Evolutionary conservation across 2,329 filamentous ascomycete genomes (phyloP), one percentile per base, ranked within the genome.

Genomic region (Aspergillus thermomutatus): DNA sequence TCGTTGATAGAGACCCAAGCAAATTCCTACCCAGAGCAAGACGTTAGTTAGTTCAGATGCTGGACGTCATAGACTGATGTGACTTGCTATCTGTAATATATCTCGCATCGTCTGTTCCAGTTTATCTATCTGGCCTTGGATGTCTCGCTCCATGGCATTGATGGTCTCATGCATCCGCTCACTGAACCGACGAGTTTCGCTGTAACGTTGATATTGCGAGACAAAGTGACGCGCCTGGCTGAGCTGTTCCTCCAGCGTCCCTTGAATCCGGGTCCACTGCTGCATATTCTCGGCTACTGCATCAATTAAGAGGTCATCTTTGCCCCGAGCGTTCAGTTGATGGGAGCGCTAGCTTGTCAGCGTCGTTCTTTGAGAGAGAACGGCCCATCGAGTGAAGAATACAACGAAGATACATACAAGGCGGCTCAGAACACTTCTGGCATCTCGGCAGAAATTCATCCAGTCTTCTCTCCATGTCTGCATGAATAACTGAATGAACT

Each of bases 1-100:
- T 61, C 59, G 26, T 61, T 61, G 27, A 61, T 61, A 14, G 59
- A 53, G 2, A 59, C 57, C 59, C 59, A 61, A 8, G 59, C 59
- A 51, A 61, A 61, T 53, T 61, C 59, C 59, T 61, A 34, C 21
- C 9, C 14, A 7, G 3, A 17, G 5, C 5, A 37, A 11, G 23
- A 54, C 25, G 37, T 52, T 26, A 52, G 50, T 21, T 41, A 52
- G 50, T 21, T 41, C n/a, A 23, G 21, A 27, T 4, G 50, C 17
- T 27, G 43, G 19, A 8, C 0, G 6, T 17, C 6, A 6, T 2
- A 27, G 14, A 11, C 2, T 1, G 19, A 21, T 11, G n/a, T 23
- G 4, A 45, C 59, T 25, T 49, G 59, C 59, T 25, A 61, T 59
- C 14, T 61, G 59, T 8, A 61, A 54, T 4, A 61, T 25, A 28